Base-by-base conservation (phyloP, 106 monocot genomes). In the Iris macrosiphon region DNA sequence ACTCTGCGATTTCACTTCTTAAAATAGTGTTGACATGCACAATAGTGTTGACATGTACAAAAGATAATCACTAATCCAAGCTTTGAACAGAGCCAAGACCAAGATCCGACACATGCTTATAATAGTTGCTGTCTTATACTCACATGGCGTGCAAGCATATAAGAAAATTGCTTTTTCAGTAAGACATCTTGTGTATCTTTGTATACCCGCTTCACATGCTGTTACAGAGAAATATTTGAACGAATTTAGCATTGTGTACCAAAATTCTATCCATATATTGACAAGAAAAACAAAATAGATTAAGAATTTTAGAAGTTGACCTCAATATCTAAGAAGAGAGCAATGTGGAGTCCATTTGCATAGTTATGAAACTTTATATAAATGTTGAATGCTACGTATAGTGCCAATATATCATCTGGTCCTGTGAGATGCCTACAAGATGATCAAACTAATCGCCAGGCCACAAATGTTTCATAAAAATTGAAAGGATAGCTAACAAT, bases 121-220 rank as follows among this genome's bases (percentile, higher is more conserved):
- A n/a, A n/a, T n/a, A n/a, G n/a, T n/a, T n/a, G n/a, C n/a, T n/a
- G n/a, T n/a, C 13, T 46, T n/a, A n/a, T n/a, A n/a, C 89, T 90
- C 80, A 98, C 96, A 78, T 98, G 96, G 38, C 76, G 96, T 28
- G 90, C 96, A 53, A 90, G 57, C 20, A 86, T 90, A 60, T 87
- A 98, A 57, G 77, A 86, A 63, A 98, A 90, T 70, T 98, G 96
- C 64, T 98, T 90, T 75, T 83, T 90, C 86, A 83, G 55, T 43
- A 90, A 29, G 16, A 80, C 69, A 55, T 98, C 79, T 21, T 78
- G 63, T 22, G 84, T 85, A 25, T 77, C 69, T 48, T 69, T 80
- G 34, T 68, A 98, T 5, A 98, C 69, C 62, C 80, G 90, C 57
- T 83, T 98, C 45, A 98, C 86, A 70, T 86, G 80, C 96, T 90